These are phyloP conservation scores for Akanthomyces muscarius DNA, from an alignment of 2,329 filamentous ascomycete genomes.

Conservation along the genomic window DNA sequence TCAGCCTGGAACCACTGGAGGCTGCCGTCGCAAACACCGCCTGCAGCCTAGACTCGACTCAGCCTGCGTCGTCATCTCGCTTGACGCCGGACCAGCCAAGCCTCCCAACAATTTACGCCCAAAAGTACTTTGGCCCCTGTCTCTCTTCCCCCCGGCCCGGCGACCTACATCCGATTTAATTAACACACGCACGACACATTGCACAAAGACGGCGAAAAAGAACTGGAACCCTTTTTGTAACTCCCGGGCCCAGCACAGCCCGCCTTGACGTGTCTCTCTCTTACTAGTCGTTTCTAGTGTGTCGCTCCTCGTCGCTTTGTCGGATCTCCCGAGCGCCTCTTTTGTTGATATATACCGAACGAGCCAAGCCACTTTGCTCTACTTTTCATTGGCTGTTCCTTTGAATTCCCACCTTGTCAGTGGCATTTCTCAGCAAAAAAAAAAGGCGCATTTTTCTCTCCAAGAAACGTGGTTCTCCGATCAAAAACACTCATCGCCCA, in stretches of 20 bases:
- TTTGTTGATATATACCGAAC: background rate
- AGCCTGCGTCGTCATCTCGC: constrained; percentile 16
- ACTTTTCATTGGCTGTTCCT: background rate
- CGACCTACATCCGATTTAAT: background rate
- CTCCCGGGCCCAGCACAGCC: background rate
- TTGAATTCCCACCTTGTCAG: background rate
- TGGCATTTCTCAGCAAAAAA: background rate
- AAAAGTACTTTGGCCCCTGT: background rate
- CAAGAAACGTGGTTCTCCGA: background rate
- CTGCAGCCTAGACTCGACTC: constrained; percentile 9
- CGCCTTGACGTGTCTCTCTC: background rate
- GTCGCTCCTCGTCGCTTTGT: background rate
- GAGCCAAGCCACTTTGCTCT: background rate
- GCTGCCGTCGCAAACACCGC: background rate
- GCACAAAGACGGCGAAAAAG: background rate
- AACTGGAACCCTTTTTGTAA: background rate
- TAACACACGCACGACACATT: background rate
- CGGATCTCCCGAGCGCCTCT: background rate
- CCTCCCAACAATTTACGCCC: constrained; percentile 10
- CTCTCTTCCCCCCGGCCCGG: background rate
- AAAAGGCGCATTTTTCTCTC: background rate
- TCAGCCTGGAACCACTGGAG: background rate
- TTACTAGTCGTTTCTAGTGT: background rate
- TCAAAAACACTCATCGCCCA: background rate
- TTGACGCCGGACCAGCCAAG: background rate